Evolutionary conservation across 805 yeast species (phyloP).

Genomic region (Ogataea methanolica): DNA sequence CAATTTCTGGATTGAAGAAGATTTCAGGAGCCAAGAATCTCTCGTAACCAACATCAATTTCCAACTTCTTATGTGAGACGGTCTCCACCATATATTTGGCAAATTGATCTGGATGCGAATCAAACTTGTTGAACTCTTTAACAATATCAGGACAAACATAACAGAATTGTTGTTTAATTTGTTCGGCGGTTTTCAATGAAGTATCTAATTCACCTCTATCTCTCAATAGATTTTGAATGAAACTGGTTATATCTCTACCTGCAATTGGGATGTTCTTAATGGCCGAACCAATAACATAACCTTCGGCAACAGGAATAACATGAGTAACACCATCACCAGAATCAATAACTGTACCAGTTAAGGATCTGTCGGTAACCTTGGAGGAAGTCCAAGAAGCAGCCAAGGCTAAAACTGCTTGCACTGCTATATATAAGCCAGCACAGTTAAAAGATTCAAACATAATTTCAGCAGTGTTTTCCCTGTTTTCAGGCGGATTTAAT

Average conservation of each 20-base stretch:
- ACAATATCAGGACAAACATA: constrained; percentile 98
- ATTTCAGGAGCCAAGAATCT: constrained; percentile 98
- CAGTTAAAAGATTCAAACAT: constrained; percentile 99
- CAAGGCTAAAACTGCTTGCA: constrained; percentile 95
- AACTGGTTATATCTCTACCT: constrained; percentile 94
- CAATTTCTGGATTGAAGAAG: constrained; percentile 96
- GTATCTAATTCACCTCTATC: constrained; percentile 97
- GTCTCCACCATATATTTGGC: constrained; percentile 89
- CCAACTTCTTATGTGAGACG: constrained; percentile 56
- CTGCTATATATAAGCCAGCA: constrained; percentile 97
- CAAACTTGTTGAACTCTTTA: constrained; percentile 91
- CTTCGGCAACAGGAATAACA: constrained; percentile 98
- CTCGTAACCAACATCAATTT: constrained; percentile 95
- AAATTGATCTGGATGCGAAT: constrained; percentile 88
- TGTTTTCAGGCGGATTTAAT: constrained; percentile 97
- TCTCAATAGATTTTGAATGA: constrained; percentile 88
- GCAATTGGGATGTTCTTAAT: constrained; percentile 98
- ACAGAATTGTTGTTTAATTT: constrained; percentile 93
- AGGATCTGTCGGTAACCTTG: constrained; percentile 88
- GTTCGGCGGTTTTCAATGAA: constrained; percentile 90
- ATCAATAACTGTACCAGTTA: constrained; percentile 98
- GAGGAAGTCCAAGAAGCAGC: constrained; percentile 99
- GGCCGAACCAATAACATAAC: constrained; percentile 96
- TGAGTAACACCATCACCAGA: constrained; percentile 99
- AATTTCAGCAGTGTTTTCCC: constrained; percentile 97